phyloP scores from a whole-genome alignment of 495 filamentous ascomycete species.

The Xylaria curta region DNA sequence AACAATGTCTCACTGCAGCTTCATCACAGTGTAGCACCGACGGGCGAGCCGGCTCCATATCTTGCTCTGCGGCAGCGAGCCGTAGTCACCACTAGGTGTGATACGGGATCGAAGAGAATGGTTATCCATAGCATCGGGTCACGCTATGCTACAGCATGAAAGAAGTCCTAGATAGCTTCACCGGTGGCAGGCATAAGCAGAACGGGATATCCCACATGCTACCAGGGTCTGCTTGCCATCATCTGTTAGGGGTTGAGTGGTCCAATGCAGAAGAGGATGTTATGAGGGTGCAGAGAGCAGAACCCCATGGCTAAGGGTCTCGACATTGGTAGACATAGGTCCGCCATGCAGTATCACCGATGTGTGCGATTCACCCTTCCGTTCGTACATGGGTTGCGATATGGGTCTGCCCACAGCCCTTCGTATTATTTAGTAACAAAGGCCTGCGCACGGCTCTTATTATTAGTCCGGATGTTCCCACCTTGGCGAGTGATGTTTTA shows the following conservation, averaged over 20 bases:
- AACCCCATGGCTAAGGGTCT: slow-evolving; percentile 6
- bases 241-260: neutral
- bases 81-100: slow-evolving; percentile 1
- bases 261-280: neutral
- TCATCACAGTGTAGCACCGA: slow-evolving; percentile 5
- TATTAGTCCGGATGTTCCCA: slow-evolving; percentile 6
- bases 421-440: neutral
- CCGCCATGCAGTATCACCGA: slow-evolving; percentile 19
- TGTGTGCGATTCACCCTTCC: slow-evolving; percentile 7
- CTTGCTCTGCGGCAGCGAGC: neutral
- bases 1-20: slow-evolving; percentile 24
- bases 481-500: neutral
- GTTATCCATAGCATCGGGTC: slow-evolving; percentile 22
- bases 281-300: neutral
- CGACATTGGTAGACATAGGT: slow-evolving; percentile 9
- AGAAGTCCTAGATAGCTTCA: slow-evolving; percentile 6
- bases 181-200: slow-evolving; percentile 4
- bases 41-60: neutral
- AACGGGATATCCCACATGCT: neutral
- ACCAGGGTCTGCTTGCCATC: neutral
- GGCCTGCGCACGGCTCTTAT: neutral
- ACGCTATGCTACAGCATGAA: neutral
- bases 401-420: slow-evolving; percentile 2
- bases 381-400: neutral
- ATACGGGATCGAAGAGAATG: slow-evolving; percentile 3